These are phyloP conservation scores for Exophiala mesophila DNA, from an alignment of 2,329 filamentous ascomycete species.

Conservation along the genomic window DNA sequence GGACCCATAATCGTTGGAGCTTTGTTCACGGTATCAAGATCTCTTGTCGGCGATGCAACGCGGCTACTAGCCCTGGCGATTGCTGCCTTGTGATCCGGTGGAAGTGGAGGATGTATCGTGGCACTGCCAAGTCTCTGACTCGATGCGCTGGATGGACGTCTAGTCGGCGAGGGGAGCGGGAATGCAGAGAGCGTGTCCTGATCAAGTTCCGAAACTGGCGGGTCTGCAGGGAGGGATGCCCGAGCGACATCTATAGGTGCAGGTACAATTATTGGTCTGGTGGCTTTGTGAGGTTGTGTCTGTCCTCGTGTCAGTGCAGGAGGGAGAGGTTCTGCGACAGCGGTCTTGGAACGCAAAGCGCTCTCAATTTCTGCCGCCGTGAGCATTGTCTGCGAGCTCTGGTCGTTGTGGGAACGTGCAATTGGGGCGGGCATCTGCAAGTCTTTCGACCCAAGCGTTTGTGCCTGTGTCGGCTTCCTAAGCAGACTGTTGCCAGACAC, in stretches of 20 bases:
- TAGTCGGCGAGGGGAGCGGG: constrained; percentile 32
- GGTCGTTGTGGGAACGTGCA: constrained; percentile 55
- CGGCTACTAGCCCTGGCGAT: constrained; percentile 73
- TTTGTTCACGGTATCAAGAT: constrained; percentile 7
- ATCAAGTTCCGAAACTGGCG: constrained; percentile 1
- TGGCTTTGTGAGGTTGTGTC: no score
- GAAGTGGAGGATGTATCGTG: constrained; percentile 62
- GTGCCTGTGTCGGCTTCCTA: constrained; percentile 22
- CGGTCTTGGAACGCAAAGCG: constrained; percentile 48
- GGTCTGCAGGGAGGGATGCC: background rate
- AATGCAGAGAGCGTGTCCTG: background rate
- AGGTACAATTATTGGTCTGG: no score
- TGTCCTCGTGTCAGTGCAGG: no score
- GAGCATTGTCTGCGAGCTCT: constrained; percentile 74
- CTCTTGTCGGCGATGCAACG: constrained; percentile 37
- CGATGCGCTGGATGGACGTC: constrained; percentile 66
- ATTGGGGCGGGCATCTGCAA: constrained; percentile 10
- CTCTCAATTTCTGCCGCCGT: constrained; percentile 78
- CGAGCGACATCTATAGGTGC: constrained; percentile 6
- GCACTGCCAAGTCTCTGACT: constrained; percentile 55
- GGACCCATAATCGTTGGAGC: constrained; percentile 64
- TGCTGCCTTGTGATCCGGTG: constrained; percentile 72
- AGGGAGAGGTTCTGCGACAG: constrained; percentile 29
- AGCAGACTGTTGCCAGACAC: constrained; percentile 54
- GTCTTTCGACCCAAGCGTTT: background rate